A percentile compares a stretch with the other conserved stretches of the same genome.
Conservation (phyloP, 306 rosid genomes). For the Gillenia trifoliata region DNA sequence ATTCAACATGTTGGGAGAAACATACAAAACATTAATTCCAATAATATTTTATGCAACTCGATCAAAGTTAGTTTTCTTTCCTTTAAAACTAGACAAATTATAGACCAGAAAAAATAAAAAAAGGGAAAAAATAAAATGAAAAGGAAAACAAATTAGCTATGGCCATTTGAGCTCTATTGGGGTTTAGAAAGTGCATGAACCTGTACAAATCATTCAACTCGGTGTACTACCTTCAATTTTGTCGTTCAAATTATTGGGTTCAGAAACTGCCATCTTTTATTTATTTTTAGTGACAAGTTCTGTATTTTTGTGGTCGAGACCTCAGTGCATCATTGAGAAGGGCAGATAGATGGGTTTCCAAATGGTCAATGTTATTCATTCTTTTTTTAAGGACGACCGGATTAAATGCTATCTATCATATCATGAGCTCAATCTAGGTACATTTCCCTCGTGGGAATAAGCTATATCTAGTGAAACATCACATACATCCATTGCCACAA, state of each 20-base stretch:
- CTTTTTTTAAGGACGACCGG: not conserved
- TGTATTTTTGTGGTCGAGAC: not conserved
- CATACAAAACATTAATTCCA: not conserved
- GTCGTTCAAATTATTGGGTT: not conserved
- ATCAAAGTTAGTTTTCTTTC: not conserved
- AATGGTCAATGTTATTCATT: no score
- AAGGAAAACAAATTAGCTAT: not conserved
- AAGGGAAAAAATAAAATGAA: not conserved
- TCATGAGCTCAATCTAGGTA: not conserved
- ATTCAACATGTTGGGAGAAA: not conserved
- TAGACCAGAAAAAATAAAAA: not conserved
- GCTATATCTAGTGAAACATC: not conserved
- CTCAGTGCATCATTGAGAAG: not conserved
- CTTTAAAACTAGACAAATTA: not conserved
- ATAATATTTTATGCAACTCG: not conserved
- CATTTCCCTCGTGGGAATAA: not conserved
- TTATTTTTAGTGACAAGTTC: not conserved
- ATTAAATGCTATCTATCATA: not conserved
- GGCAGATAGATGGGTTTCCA: not conserved
- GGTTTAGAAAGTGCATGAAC: conserved; percentile 21
- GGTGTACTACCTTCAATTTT: not conserved
- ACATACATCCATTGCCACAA: not conserved
- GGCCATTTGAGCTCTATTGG: not conserved
- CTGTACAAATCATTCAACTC: conserved; percentile 12
- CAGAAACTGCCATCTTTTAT: not conserved